Base-by-base conservation (phyloP, 1,139 yeast genomes). In the Neolecta irregularis region DNA sequence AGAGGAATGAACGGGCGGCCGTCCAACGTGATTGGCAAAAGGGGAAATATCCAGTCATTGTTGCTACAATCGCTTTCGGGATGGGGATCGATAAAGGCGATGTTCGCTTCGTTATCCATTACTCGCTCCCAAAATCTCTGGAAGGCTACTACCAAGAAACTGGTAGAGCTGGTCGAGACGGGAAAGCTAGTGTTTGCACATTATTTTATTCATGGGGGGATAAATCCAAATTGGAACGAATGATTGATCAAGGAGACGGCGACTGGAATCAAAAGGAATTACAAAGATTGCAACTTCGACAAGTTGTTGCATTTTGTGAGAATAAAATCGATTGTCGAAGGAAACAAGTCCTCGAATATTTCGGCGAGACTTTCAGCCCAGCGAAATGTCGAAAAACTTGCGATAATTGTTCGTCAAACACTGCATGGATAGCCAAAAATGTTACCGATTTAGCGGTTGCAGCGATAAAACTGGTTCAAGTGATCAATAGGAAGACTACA, bases 91-190 rank as follows among this genome's bases (percentile, higher is more conserved):
- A 88, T 58, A 88, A 88, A 53, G 81, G 95, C 0, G 92, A 88
- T 55, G 98, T 88, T 6, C 59, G 98, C 36, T 85, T 69, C 61
- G 96, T 88, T 3, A 72, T 80, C 34, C 98, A 88, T 56, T 64
- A 76, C 42, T 78, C 85, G n/a, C 61, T 88, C 25, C 96, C 98
- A 0, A 61, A 94, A 49, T 79, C 83, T 34, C 60, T 88, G 42
- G 98, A 88, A 57, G 96, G 96, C 0, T 88, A 88, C 52, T 88
- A 88, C 49, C 98, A 88, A 57, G 98, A 88, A 54, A 83, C 96
- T 1, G 98, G 98, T n/a, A 72, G 98, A 56, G 98, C 96, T 2
- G 98, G 98, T 3, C 69, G 98, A 57, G 98, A 88, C 60, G 95
- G 96, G 0, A 59, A 69, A 3, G 67, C 60, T 32, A 75, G 93